Conservation (phyloP, 2,329 filamentous ascomycete genomes). For the Claviceps pazoutovae region DNA sequence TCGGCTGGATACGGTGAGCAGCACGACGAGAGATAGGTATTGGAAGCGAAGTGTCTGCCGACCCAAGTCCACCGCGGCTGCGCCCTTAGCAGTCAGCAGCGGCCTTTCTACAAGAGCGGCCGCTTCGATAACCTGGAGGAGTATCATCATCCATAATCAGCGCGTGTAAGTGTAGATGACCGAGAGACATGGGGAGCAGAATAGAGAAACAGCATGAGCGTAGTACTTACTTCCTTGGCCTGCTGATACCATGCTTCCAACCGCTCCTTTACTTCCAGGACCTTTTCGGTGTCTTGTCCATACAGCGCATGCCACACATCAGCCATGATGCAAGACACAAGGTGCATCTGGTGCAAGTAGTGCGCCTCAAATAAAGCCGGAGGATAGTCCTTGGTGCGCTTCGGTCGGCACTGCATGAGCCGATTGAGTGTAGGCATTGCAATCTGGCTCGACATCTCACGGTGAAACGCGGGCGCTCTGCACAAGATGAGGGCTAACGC, state of each 20-base stretch:
- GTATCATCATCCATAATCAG: background rate
- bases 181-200: background rate
- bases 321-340: conserved; percentile 1
- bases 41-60: background rate
- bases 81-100: background rate
- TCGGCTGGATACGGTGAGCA: background rate
- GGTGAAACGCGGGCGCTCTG: background rate
- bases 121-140: background rate
- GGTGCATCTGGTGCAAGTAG: conserved; percentile 1
- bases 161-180: background rate
- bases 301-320: conserved; percentile 3
- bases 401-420: background rate
- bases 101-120: background rate
- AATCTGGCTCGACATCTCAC: background rate
- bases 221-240: background rate
- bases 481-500: conserved; percentile 1
- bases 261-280: background rate
- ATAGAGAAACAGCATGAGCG: background rate
- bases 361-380: conserved; percentile 1
- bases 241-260: background rate
- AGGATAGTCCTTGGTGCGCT: background rate
- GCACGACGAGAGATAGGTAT: background rate
- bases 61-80: background rate
- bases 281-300: background rate
- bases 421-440: background rate